Evolutionary conservation across 2,329 filamentous ascomycete genomes (phyloP), one percentile per base, ranked within the genome.

Genomic region (Dothideomycetes sp.): DNA sequence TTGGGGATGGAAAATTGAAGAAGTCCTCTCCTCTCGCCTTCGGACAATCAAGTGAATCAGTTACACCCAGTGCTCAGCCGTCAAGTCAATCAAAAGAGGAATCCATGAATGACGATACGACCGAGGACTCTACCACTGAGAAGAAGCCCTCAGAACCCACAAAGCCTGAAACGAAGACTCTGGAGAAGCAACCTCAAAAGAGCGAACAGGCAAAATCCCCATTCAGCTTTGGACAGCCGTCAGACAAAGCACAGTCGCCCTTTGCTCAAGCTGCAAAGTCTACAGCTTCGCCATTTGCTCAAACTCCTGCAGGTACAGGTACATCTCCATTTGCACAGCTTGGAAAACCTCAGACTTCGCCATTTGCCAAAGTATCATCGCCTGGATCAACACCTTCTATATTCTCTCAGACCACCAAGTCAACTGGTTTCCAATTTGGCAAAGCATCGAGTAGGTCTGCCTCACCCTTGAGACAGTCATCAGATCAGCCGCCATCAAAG

Each of bases 1-100:
- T 64, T 47, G 63, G 61, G 4, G 65, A 65, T 12, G 46, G 55
- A n/a, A 24, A 24, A 29, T 52, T 55, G 12, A 47, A 47, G 12
- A 51, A 40, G 45, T 54, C 11, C 56, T 63, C 13, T 45, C 49
- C 18, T 6, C 19, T 45, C 49, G 23, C 24, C 45, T 29, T 45
- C 45, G 24, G 37, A 3, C 15, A 40, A 18, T 41, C 48, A 19
- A 52, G 47, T 15, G n/a, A 15, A 24, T 18, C 40, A 18, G 10
- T 19, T 16, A 23, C 39, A 19, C 18, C 33, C 2, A 16, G 18
- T 11, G 30, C 40, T 4, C 20, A 53, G 42, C 49, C 55, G 13
- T 31, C 51, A 16, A 43, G 49, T 4, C 45, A 53, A 28, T 51
- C 53, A n/a, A 48, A 49, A 28, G 53, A 59, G 33, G 53, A 53